Percentiles rank a stretch among this genome's conserved stretches.
These are phyloP conservation scores for Phialemonium atrogriseum DNA, from an alignment of 2,329 filamentous ascomycete genomes.

Conservation along the genomic window DNA sequence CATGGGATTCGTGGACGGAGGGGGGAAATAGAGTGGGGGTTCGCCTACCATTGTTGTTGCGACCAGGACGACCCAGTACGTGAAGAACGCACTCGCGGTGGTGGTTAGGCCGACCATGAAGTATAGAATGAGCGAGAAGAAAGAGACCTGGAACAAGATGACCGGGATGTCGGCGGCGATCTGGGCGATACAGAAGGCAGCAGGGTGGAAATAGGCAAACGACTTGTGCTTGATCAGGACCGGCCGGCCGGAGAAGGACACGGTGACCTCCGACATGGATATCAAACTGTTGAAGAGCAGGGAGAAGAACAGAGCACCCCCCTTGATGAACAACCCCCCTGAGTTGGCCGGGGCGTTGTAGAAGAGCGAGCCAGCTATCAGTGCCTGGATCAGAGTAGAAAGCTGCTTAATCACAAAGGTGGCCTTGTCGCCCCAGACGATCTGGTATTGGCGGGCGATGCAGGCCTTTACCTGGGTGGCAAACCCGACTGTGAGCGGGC, in stretches of 20 bases:
- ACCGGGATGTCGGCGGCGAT: conserved; percentile 47
- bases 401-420: conserved; percentile 71
- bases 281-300: conserved; percentile 51
- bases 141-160: conserved; percentile 47
- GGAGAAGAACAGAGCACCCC: conserved; percentile 40
- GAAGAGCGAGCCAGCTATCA: conserved; percentile 74
- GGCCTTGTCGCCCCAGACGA: conserved; percentile 66
- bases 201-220: conserved; percentile 51
- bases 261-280: conserved; percentile 62
- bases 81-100: conserved; percentile 49
- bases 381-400: conserved; percentile 63
- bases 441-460: conserved; percentile 69
- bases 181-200: conserved; percentile 49
- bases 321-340: conserved; percentile 51
- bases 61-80: conserved; percentile 48
- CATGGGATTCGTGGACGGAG: neutral
- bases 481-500: conserved; percentile 52
- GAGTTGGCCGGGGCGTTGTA: conserved; percentile 56
- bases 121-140: conserved; percentile 51
- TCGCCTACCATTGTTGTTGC: conserved; percentile 39
- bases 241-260: conserved; percentile 51
- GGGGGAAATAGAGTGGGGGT: neutral
- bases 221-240: conserved; percentile 50
- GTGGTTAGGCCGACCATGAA: conserved; percentile 53
- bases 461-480: conserved; percentile 58